Base-by-base conservation (phyloP, 148 eudicot species). In the Diospyros lotus region DNA sequence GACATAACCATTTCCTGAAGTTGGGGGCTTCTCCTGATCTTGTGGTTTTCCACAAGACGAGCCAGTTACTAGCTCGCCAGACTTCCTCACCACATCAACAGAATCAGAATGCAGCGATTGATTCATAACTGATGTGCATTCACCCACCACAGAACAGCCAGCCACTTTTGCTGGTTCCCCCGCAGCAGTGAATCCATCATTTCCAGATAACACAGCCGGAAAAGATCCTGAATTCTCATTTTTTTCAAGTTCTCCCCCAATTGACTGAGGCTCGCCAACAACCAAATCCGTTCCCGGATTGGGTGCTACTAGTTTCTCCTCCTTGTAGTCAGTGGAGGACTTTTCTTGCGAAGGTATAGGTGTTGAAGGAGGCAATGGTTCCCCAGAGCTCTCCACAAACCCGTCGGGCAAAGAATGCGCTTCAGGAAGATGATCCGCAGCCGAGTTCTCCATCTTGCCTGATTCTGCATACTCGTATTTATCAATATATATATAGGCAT, bases 401-500 rank as follows among this genome's bases (percentile, higher is more conserved):
- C 97, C 97, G 76, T 93, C 98, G 28, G 98, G 98, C 86, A 93
- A 83, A 43, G 97, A 84, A 80, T 84, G 90, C 14, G 85, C 94
- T 72, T 91, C 97, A 1, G 98, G 97, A 62, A 91, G 98, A 80
- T 77, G 86, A 78, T 84, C 85, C 53, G 72, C 89, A 9, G 75
- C 87, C 54, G 84, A 71, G 53, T 82, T 81, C 72, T 86, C 91
- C 93, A 91, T 93, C 76, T 77, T 43, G 54, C 48, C 73, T 69
- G 61, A 12, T 15, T 53, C 42, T 41, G 13, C 44, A 53, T 11
- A 51, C 46, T 18, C 43, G 2, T 17, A 69, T 28, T 69, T 5
- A 48, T 68, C 43, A 12, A 28, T 9, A 3, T 0, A 67, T 5
- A 46, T 6, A 17, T n/a, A n/a, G 10, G 1, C 38, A 45, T 28